Conservation (phyloP, 2,329 filamentous ascomycete species). For the Zymoseptoria brevis region DNA sequence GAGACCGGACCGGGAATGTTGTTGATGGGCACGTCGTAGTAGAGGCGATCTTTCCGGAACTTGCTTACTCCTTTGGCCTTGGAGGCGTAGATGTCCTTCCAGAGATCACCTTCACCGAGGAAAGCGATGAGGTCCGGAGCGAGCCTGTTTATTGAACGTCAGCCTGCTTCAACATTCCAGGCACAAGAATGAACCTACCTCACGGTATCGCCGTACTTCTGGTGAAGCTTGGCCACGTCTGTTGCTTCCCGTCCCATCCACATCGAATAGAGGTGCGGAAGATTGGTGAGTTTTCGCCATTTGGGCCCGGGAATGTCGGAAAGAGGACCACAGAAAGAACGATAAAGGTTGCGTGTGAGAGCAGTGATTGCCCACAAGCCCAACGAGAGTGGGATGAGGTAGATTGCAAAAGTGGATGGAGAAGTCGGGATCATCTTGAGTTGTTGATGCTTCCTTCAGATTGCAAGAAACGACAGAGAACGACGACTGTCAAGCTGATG, state of each 20-base stretch:
- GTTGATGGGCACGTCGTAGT: conserved; percentile 9
- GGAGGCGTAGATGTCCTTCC: conserved; percentile 20
- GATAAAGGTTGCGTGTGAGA: conserved; percentile 25
- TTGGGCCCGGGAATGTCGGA: conserved; percentile 36
- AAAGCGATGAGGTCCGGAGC: conserved; percentile 34
- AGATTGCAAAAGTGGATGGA: neutral
- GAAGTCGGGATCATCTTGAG: neutral
- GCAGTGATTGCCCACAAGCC: neutral
- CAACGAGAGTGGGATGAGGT: neutral
- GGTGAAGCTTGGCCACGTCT: conserved; percentile 22
- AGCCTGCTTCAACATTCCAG: conserved; percentile 29
- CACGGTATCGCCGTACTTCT: conserved; percentile 32
- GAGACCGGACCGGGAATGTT: conserved; percentile 10
- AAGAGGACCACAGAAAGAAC: conserved; percentile 36
- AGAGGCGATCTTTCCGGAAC: conserved; percentile 13
- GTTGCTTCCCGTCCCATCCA: conserved; percentile 10
- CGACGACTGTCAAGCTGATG: neutral
- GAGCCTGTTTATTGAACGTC: conserved; percentile 24
- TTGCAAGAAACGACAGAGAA: neutral
- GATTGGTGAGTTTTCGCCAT: conserved; percentile 9
- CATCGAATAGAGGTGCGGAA: conserved; percentile 11
- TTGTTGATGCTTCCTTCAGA: neutral
- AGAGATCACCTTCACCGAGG: conserved; percentile 16
- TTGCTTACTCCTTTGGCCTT: conserved; percentile 5
- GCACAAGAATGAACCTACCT: conserved; percentile 30